phyloP scores from a whole-genome alignment of 164 flowering plant genomes.

The Stephania cephalantha region DNA sequence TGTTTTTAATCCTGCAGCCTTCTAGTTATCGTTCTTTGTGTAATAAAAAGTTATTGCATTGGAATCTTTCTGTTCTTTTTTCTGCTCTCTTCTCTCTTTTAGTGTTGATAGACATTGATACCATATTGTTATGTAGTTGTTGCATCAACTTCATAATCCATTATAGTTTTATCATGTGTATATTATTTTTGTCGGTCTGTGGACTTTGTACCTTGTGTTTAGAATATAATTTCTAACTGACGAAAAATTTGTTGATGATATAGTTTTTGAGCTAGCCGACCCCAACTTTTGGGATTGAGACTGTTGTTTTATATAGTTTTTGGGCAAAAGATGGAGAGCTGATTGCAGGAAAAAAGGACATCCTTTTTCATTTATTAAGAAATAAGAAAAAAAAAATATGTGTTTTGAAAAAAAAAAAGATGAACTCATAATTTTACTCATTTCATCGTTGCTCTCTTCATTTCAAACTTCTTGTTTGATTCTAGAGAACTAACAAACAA shows the following conservation, averaged over 20 bases:
- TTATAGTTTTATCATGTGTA: neutral
- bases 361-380: too few species aligned
- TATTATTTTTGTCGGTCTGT: neutral
- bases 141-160: neutral
- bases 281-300: too few species aligned
- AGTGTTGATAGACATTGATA: neutral
- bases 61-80: neutral
- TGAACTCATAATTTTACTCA: too few species aligned
- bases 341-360: too few species aligned
- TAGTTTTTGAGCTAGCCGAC: neutral
- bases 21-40: neutral
- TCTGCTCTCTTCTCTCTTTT: constrained; percentile 7
- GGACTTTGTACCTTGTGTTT: neutral
- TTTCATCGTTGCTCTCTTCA: too few species aligned
- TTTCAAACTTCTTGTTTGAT: too few species aligned
- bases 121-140: neutral
- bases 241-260: neutral
- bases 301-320: neutral
- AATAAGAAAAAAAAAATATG: too few species aligned
- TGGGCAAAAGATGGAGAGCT: neutral
- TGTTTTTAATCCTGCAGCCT: neutral
- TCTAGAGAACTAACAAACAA: too few species aligned
- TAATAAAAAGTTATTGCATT: constrained; percentile 1
- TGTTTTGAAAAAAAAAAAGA: too few species aligned
- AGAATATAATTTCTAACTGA: neutral